A percentile compares a stretch with the other conserved stretches of the same genome.
phyloP scores from a whole-genome alignment of 148 eudicot genomes.

The Euryodendron excelsum region DNA sequence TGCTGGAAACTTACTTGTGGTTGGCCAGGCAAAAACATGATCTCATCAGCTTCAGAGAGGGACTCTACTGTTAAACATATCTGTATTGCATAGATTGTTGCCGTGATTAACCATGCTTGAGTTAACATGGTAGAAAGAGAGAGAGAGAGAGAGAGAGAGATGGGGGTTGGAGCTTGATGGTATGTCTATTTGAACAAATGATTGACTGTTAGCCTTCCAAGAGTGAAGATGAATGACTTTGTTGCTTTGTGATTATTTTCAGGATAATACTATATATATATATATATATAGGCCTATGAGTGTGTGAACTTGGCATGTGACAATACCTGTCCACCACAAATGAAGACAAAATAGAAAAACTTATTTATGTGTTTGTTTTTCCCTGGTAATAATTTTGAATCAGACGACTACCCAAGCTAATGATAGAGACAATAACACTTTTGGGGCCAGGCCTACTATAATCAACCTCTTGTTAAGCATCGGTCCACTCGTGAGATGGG shows the following conservation, averaged over 20 bases:
- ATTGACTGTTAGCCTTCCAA: background rate
- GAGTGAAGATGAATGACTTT: background rate
- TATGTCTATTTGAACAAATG: background rate
- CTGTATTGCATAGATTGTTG: conserved; percentile 13
- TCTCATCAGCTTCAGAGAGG: conserved; percentile 31
- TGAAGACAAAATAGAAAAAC: background rate
- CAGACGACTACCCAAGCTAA: no score
- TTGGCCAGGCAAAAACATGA: conserved; percentile 62
- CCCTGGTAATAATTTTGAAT: no score
- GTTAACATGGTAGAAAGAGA: conserved; percentile 23
- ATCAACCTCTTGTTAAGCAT: no score
- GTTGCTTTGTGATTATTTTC: background rate
- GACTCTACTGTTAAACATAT: conserved; percentile 18
- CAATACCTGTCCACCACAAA: background rate
- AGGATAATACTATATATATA: background rate
- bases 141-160: conserved; percentile 13
- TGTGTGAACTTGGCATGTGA: background rate
- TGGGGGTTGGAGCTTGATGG: background rate
- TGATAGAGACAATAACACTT: no score
- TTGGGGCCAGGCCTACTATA: no score
- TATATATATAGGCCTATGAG: background rate
- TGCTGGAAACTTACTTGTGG: conserved; percentile 66
- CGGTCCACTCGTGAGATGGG: no score
- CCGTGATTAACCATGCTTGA: conserved; percentile 22
- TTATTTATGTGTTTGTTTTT: background rate